A percentile compares a stretch with the other conserved stretches of the same genome.
Evolutionary conservation across 768 basidiomycete species (phyloP).

Genomic region (Hygrocybe punicea): DNA sequence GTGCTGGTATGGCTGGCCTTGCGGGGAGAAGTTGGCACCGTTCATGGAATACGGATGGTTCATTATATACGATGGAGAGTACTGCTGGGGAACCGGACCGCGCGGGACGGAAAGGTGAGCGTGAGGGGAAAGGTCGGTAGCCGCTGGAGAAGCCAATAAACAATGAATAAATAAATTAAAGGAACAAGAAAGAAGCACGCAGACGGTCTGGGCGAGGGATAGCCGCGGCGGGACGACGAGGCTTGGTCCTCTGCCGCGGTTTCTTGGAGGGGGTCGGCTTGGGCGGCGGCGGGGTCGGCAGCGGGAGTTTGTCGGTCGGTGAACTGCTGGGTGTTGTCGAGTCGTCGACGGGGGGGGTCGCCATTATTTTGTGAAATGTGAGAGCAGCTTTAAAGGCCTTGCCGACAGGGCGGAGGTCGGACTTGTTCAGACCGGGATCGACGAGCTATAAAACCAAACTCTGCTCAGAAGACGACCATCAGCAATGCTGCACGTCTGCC

Average conservation of each 20-base stretch:
- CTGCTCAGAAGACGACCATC: no score
- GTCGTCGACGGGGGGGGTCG: background rate
- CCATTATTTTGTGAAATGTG: background rate
- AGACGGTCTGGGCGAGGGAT: background rate
- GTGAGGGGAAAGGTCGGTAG: constrained; percentile 15
- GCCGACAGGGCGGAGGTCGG: background rate
- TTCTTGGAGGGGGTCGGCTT: background rate
- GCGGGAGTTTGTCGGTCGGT: constrained; percentile 14
- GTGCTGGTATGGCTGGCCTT: background rate
- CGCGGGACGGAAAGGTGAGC: constrained; percentile 29
- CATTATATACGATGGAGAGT: constrained; percentile 28
- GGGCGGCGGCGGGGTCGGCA: constrained; percentile 7
- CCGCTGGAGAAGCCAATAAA: constrained; percentile 16
- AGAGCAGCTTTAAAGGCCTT: background rate
- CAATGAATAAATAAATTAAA: background rate
- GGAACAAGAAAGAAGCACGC: background rate
- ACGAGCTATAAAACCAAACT: background rate
- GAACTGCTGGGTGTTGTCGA: background rate
- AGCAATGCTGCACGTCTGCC: no score
- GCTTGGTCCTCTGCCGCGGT: background rate
- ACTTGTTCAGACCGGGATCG: background rate
- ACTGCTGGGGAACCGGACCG: constrained; percentile 50
- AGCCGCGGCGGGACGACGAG: background rate
- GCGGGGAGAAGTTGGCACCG: constrained; percentile 12
- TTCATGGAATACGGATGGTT: constrained; percentile 8